Conservation (phyloP, 441 rosid genomes). For the Brassica hybrid region DNA sequence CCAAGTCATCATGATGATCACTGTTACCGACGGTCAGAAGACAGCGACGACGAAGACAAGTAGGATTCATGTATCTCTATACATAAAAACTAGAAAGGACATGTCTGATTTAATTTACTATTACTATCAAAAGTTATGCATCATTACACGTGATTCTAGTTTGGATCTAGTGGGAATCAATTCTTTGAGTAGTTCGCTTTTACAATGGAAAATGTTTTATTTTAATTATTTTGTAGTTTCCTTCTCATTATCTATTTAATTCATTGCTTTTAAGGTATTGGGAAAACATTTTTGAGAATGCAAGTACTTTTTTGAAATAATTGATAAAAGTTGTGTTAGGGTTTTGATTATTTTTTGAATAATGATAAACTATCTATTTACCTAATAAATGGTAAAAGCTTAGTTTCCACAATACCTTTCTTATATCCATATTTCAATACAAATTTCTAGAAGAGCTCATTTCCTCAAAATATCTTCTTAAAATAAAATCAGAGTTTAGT, state of each 20-base stretch:
- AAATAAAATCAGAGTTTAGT: not conserved
- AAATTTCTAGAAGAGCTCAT: not conserved
- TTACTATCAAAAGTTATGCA: not conserved
- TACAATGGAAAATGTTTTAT: not conserved
- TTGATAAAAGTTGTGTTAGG: not conserved
- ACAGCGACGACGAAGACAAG: conserved; percentile 39
- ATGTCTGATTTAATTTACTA: conserved; percentile 8
- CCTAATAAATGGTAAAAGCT: not conserved
- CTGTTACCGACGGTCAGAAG: conserved; percentile 34
- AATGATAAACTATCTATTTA: not conserved
- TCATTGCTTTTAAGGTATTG: not conserved
- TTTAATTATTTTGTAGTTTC: not conserved
- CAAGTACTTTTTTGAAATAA: not conserved
- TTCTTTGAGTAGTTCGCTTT: conserved; percentile 11
- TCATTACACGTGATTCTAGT: conserved; percentile 5
- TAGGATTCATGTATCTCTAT: conserved; percentile 37
- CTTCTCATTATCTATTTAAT: not conserved
- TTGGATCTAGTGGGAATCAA: conserved; percentile 7
- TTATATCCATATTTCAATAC: not conserved
- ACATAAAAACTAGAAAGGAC: not conserved
- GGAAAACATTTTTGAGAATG: not conserved
- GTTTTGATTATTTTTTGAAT: not conserved
- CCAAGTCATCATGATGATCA: conserved; percentile 24
- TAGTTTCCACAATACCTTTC: not conserved
- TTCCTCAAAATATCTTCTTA: not conserved